Evolutionary conservation across 2,329 filamentous ascomycete genomes (phyloP).

Genomic region (Dactylonectria estremocensis): DNA sequence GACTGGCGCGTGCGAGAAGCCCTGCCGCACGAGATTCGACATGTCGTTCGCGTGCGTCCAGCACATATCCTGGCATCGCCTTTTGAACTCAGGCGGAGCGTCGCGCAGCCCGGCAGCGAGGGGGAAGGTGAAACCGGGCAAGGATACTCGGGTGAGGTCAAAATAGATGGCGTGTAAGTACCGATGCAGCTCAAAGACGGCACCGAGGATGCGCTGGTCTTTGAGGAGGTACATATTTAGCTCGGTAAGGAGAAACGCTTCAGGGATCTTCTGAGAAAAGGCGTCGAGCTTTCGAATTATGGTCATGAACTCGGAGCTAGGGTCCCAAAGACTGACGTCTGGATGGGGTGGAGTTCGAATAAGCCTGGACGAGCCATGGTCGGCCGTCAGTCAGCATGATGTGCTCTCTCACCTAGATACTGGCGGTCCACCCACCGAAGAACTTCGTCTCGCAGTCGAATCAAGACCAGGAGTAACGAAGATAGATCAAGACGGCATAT

Average conservation of each 20-base stretch:
- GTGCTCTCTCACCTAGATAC: too few species aligned
- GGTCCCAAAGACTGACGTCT: neutral
- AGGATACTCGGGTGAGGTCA: conserved; percentile 27
- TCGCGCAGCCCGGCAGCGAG: conserved; percentile 8
- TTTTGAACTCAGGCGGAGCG: neutral
- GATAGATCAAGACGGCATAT: neutral
- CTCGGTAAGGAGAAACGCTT: neutral
- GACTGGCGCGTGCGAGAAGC: neutral
- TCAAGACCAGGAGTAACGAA: neutral
- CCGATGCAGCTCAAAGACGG: conserved; percentile 24
- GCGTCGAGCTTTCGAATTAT: neutral
- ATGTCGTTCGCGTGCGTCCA: conserved; percentile 3
- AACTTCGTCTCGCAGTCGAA: neutral
- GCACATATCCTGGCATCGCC: conserved; percentile 20
- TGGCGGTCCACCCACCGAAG: neutral
- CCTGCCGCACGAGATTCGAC: neutral
- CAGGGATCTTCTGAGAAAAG: neutral
- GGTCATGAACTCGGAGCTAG: neutral
- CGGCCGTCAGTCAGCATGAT: too few species aligned
- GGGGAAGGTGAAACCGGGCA: conserved; percentile 25
- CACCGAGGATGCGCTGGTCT: conserved; percentile 3
- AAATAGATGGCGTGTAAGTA: conserved; percentile 18
- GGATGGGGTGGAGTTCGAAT: neutral
- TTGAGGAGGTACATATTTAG: conserved; percentile 14
- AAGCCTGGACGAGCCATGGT: neutral